These are phyloP conservation scores for Neoascochyta sp. DNA, from an alignment of 2,329 filamentous ascomycete species.

Conservation along the genomic window DNA sequence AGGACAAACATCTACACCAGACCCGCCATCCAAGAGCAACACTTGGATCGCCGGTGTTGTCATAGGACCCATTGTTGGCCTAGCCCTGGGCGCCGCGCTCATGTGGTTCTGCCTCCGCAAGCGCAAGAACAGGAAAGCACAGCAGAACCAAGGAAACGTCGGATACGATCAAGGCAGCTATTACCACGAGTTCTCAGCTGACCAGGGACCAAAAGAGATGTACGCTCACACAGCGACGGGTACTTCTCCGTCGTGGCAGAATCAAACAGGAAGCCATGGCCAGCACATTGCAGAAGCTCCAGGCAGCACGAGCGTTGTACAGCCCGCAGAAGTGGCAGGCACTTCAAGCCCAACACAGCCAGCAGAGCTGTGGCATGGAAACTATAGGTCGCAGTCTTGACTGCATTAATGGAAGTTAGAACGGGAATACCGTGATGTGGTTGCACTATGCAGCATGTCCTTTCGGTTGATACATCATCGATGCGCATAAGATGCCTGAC, in stretches of 20 bases:
- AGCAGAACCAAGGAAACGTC: conserved; percentile 3
- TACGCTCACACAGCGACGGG: conserved; percentile 5
- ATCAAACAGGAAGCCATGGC: conserved; percentile 2
- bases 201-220: conserved; percentile 3
- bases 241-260: conserved; percentile 3
- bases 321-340: conserved; percentile 5
- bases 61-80: conserved; percentile 7
- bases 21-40: conserved; percentile 6
- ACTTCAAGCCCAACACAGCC: conserved; percentile 1
- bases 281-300: conserved; percentile 6
- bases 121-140: conserved; percentile 4
- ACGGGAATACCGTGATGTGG: no score
- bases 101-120: conserved; percentile 10
- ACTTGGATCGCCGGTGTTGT: conserved; percentile 13
- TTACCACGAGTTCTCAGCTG: conserved; percentile 2
- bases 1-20: conserved; percentile 1
- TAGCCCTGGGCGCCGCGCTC: conserved; percentile 10
- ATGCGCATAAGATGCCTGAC: no score
- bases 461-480: no score
- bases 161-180: conserved; percentile 1
- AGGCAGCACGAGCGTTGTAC: conserved; percentile 1
- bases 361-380: conserved; percentile 11
- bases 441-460: no score
- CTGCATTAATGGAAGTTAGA: no score
- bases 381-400: conserved; percentile 3